Conservation (phyloP, 2,329 filamentous ascomycete species). For the Botrytis cinerea region DNA sequence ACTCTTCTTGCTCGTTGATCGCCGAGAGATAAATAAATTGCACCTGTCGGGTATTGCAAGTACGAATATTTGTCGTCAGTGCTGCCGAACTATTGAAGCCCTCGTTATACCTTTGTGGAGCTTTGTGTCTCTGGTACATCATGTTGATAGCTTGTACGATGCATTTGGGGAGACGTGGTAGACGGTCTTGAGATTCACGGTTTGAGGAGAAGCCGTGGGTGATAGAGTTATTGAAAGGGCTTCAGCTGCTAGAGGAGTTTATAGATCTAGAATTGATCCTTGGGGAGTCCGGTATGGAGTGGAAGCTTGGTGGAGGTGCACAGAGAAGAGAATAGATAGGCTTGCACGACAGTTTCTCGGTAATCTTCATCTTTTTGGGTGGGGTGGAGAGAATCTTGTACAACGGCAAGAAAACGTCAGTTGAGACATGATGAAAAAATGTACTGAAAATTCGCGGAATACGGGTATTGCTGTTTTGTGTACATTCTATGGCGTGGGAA, state of each 20-base stretch:
- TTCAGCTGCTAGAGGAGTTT: not conserved
- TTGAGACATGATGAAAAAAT: not conserved
- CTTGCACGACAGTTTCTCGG: conserved; percentile 5
- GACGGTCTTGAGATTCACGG: not conserved
- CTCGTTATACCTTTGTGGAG: not conserved
- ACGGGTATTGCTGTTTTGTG: not conserved
- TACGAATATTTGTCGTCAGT: not conserved
- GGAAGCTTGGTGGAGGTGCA: not conserved
- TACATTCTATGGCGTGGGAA: not conserved
- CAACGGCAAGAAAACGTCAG: not conserved
- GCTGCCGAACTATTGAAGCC: conserved; percentile 6
- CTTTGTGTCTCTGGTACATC: not conserved
- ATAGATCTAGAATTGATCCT: not conserved
- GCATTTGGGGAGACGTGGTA: not conserved
- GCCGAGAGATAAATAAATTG: not conserved
- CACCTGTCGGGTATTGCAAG: conserved; percentile 9
- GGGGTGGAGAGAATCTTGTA: not conserved
- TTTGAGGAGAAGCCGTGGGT: too few relatives aligned
- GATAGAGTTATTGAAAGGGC: not conserved
- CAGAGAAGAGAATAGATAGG: not conserved
- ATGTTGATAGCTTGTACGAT: not conserved
- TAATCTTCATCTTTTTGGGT: not conserved
- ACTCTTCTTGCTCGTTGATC: not conserved
- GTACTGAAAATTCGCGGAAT: not conserved
- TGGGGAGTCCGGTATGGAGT: too few relatives aligned